Conservation (phyloP, 2,329 filamentous ascomycete genomes). For the Verticillium isaacii region DNA sequence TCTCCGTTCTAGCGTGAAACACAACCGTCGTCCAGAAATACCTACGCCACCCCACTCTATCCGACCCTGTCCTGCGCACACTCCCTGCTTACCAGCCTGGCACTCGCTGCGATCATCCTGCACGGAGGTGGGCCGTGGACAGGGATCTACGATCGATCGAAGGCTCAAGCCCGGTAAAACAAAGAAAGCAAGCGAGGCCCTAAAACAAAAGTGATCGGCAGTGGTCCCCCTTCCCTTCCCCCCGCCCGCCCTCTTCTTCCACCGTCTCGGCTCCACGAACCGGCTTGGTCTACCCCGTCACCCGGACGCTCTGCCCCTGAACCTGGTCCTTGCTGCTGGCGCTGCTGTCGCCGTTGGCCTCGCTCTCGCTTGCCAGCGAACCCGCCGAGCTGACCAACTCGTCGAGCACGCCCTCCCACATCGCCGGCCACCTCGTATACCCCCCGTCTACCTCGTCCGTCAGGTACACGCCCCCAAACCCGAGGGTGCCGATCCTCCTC, state of each 20-base stretch:
- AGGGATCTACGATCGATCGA: not conserved
- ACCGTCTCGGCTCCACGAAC: constrained; percentile 3
- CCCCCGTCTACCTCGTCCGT: constrained; percentile 1
- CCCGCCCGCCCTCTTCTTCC: not conserved
- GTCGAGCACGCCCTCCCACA: not conserved
- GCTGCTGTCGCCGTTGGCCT: not conserved
- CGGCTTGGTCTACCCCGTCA: not conserved
- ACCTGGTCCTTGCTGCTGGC: not conserved
- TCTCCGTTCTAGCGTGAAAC: not conserved
- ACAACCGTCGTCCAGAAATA: not conserved
- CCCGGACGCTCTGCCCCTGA: not conserved
- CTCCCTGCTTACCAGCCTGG: not conserved
- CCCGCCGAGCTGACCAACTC: not conserved
- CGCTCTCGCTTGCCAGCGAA: not conserved
- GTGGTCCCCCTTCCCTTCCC: not conserved
- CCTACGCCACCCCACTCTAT: not conserved
- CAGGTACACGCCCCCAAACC: not conserved
- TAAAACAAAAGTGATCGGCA: not conserved
- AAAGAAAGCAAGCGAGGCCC: not conserved
- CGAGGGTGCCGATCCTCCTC: not conserved
- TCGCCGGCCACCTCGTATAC: constrained; percentile 2
- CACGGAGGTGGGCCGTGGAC: not conserved
- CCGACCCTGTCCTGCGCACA: not conserved
- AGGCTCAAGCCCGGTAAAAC: not conserved
- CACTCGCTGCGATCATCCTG: not conserved